A percentile compares a stretch with the other conserved stretches of the same genome.
Evolutionary conservation across 106 monocot species (phyloP).

Genomic region (Triglochin maritima): DNA sequence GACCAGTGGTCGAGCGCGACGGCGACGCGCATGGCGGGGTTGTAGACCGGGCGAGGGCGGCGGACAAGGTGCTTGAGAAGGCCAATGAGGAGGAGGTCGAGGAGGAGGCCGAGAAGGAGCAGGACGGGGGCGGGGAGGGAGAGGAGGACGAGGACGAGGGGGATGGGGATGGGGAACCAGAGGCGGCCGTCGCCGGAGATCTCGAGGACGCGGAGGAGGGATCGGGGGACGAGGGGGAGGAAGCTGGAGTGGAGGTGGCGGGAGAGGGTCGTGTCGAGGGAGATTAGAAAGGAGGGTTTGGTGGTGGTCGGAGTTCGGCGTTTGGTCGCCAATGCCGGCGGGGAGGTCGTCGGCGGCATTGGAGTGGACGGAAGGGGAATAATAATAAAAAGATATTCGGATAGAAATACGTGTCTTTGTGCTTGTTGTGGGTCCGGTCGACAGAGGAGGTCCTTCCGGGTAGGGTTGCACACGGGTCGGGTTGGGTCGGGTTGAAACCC

Average conservation of each 20-base stretch:
- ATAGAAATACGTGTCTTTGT: too few relatives aligned
- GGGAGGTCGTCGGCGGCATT: neutral
- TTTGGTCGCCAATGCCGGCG: neutral
- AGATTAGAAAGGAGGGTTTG: conserved; percentile 13
- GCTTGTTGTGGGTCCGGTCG: too few relatives aligned
- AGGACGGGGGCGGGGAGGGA: conserved; percentile 15
- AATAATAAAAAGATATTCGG: neutral
- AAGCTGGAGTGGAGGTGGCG: conserved; percentile 38
- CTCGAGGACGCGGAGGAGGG: conserved; percentile 66
- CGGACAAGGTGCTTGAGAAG: conserved; percentile 70
- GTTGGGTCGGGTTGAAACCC: too few relatives aligned
- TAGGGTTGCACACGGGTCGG: too few relatives aligned
- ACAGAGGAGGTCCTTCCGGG: too few relatives aligned
- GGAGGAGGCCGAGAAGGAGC: conserved; percentile 48
- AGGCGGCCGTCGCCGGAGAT: conserved; percentile 88
- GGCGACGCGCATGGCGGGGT: conserved; percentile 52
- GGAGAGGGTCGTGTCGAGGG: conserved; percentile 45
- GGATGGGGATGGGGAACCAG: conserved; percentile 66
- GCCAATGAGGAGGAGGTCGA: conserved; percentile 78
- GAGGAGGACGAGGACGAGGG: conserved; percentile 40
- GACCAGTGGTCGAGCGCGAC: conserved; percentile 87
- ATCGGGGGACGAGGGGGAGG: conserved; percentile 43
- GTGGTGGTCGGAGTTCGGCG: neutral
- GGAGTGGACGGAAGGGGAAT: neutral
- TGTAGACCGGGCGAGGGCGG: conserved; percentile 81